Evolutionary conservation across 257 asterid species (phyloP), one percentile per base, ranked within the genome.

Genomic region (Forsythia viridissima): DNA sequence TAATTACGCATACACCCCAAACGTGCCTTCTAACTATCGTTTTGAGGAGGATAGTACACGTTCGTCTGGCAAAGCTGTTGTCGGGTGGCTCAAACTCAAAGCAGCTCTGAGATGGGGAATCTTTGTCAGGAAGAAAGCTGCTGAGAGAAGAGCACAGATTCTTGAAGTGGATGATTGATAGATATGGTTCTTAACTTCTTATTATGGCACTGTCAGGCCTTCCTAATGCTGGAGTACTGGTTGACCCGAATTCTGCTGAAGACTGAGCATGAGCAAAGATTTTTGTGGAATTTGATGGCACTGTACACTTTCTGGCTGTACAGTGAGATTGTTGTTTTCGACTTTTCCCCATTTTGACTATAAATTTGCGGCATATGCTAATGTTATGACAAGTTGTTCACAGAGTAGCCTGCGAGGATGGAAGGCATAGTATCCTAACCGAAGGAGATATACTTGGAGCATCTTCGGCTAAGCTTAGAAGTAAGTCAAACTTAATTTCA

Each of bases 51-150:
- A 89, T 43, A 90, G 88, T 18, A 52, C 91, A 6, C 97, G 97
- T 67, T 76, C 98, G 34, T 90, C 98, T 65, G 98, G 99, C 20
- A 95, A 93, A 86, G 99, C 99, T 70, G 97, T 93, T 78, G 96
- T 95, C 12, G 99, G 99, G 61, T 95, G 99, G 99, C 97, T 95
- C 36, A 95, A 95, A 79, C 97, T 95, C 24, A 95, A 95, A 89
- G 98, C 98, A 46, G 98, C 98, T 77, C 82, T 95, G 75, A 88
- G 99, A 87, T 95, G 99, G 99, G 99, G 99, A 30, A 93, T 95
- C 78, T 95, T 95, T 76, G 87, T 89, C 76, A 86, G 99, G 88
- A 95, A 93, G 88, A 88, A 91, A 84, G 99, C 98, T 75, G 98
- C 99, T n/a, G 98, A 95, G 91, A 89, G 97, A 86, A 89, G 97